Percentiles rank a stretch among this genome's conserved stretches.
These are phyloP conservation scores for Teratosphaeria pseudoeucalypti DNA, from an alignment of 2,329 filamentous ascomycete genomes.

Conservation along the genomic window DNA sequence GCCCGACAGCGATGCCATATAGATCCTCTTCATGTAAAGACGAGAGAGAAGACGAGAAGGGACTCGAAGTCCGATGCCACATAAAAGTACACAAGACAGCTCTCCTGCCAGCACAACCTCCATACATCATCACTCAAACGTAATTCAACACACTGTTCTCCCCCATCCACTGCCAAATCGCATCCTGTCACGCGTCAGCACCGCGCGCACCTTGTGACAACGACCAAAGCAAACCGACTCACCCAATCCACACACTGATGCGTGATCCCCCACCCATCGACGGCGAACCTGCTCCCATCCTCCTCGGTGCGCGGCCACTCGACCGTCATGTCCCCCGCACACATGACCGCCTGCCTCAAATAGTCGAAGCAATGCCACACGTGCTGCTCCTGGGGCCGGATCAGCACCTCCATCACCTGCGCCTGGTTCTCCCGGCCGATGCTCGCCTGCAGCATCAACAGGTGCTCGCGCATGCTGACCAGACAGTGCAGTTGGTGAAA, in stretches of 20 bases:
- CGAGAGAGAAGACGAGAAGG: neutral
- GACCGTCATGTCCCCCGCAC: conserved; percentile 20
- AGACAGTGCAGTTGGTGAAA: conserved; percentile 29
- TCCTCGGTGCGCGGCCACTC: conserved; percentile 23
- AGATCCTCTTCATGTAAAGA: too few relatives aligned
- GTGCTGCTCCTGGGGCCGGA: conserved; percentile 16
- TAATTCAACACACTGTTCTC: conserved; percentile 4
- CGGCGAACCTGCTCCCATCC: conserved; percentile 22
- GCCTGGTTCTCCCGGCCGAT: conserved; percentile 8
- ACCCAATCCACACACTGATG: conserved; percentile 24
- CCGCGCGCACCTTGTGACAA: neutral
- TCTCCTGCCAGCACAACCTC: neutral
- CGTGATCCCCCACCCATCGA: conserved; percentile 24
- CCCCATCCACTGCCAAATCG: conserved; percentile 5
- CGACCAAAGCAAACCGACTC: neutral
- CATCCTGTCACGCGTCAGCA: conserved; percentile 1
- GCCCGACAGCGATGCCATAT: too few relatives aligned
- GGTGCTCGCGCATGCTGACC: conserved; percentile 19
- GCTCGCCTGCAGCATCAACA: conserved; percentile 16
- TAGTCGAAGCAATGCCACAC: conserved; percentile 24
- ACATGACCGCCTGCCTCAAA: conserved; percentile 21
- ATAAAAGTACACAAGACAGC: neutral
- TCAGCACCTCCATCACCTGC: conserved; percentile 11
- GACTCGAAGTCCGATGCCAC: neutral
- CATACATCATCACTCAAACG: neutral